Evolutionary conservation across 192 early-diverging fungal genomes (phyloP).

Genomic region (Lobosporangium transversale): DNA sequence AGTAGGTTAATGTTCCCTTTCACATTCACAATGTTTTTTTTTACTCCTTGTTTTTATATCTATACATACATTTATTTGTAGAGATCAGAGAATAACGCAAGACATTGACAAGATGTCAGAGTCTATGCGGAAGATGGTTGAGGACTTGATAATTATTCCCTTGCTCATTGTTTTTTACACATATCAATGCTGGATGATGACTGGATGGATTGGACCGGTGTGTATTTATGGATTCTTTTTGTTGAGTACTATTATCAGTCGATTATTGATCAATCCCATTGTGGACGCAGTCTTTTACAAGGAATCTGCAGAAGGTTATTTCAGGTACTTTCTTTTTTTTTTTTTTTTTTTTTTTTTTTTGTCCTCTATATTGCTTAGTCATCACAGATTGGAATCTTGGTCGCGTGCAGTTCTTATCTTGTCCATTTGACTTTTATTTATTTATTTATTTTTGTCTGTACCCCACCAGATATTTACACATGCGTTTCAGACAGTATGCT

Average conservation of each 20-base stretch:
- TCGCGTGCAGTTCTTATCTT: conserved; percentile 3
- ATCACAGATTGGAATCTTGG: no score
- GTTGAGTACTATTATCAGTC: conserved; percentile 67
- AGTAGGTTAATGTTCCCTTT: no score
- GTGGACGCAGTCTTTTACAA: conserved; percentile 76
- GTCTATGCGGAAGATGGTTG: conserved; percentile 62
- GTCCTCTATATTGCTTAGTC: no score
- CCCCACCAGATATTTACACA: conserved; percentile 67
- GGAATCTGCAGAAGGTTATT: conserved; percentile 86
- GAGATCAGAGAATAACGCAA: conserved; percentile 90
- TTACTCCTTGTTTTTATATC: conserved; percentile 3
- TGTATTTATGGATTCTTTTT: conserved; percentile 80
- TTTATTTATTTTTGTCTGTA: no score
- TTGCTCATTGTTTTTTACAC: conserved; percentile 84
- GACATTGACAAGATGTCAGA: conserved; percentile 87
- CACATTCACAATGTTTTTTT: no score
- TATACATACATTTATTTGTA: conserved; percentile 8
- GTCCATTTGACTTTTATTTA: not conserved
- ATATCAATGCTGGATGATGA: conserved; percentile 70
- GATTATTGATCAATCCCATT: conserved; percentile 77
- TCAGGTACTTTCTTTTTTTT: conserved; percentile 56
- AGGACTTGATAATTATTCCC: conserved; percentile 77
- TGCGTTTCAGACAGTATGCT: conserved; percentile 75
- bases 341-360: not conserved
- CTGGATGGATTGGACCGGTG: conserved; percentile 73